Conservation (phyloP, 1,284 basidiomycete genomes). For the Phellopilus nigrolimitatus region DNA sequence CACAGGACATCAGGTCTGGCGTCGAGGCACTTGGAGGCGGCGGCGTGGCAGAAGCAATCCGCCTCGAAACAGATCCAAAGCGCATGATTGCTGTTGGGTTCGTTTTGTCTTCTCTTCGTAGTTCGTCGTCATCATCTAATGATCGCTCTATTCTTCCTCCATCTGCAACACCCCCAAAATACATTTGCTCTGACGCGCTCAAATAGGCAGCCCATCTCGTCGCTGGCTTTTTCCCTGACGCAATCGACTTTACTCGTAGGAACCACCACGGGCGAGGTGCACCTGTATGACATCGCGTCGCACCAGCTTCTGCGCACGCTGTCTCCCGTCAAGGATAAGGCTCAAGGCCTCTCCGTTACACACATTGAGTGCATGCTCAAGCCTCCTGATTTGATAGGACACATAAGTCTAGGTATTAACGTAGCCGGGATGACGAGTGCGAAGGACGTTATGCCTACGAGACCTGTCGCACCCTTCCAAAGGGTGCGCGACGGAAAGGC, state of each 20-base stretch:
- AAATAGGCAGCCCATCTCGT: conserved; percentile 57
- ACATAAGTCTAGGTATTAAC: conserved; percentile 54
- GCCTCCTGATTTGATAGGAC: conserved; percentile 79
- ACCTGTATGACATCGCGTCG: conserved; percentile 84
- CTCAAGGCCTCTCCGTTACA: conserved; percentile 63
- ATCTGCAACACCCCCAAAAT: conserved; percentile 6
- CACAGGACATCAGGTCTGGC: conserved; percentile 42
- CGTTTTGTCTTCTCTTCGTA: conserved; percentile 23
- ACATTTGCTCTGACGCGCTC: conserved; percentile 21
- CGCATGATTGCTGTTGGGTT: conserved; percentile 63
- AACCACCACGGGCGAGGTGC: conserved; percentile 68
- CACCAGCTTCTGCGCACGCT: conserved; percentile 85
- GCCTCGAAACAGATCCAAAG: conserved; percentile 48
- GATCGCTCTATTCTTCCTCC: background rate
- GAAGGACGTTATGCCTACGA: conserved; percentile 59
- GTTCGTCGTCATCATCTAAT: background rate
- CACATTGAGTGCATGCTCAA: conserved; percentile 72
- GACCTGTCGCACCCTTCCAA: conserved; percentile 64
- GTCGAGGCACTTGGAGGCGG: conserved; percentile 73
- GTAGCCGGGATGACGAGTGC: conserved; percentile 40
- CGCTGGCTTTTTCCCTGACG: conserved; percentile 71
- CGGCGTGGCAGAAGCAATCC: conserved; percentile 64
- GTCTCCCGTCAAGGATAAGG: conserved; percentile 48
- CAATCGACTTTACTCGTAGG: conserved; percentile 72
- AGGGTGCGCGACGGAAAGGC: conserved; percentile 61